Evolutionary conservation across 2,329 filamentous ascomycete species (phyloP), one percentile per base, ranked within the genome.

Genomic region (Aspergillus chevalieri): DNA sequence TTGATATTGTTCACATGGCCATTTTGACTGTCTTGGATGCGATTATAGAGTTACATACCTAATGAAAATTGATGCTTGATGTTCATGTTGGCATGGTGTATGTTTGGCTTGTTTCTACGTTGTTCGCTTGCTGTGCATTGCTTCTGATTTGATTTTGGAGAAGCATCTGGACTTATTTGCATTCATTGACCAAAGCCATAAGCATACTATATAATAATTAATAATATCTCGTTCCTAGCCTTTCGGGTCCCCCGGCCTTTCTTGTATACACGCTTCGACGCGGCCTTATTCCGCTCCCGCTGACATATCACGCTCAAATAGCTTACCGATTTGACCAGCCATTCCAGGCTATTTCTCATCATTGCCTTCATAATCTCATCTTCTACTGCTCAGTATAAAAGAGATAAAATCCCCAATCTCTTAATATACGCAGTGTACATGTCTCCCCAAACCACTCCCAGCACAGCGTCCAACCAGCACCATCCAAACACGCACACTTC

Each of bases 51-150:
- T 30, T 44, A 51, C 43, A 38, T 45, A 44, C 46, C 36, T 56
- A 44, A 57, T 52, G 53, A 52, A 44, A 47, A 53, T 47, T 44
- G 51, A 53, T 49, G 51, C 45, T 52, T 51, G 45, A 49, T 51
- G 43, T 49, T 30, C 10, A 30, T 30, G 44, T 48, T 44, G 28
- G n/a, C 17, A 33, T 30, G 33, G 43, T 45, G 36, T 19, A 39
- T 41, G 38, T 44, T 41, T 34, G 4, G 12, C 12, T 5, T 30
- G 26, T 30, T 30, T 9, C 10, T 10, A 30, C 12, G 26, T 30
- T 30, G 8, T 26, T 9, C 10, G 24, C 9, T 26, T 26, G 24
- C 24, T 26, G 24, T 26, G 24, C 24, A 26, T 26, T 30, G 26
- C 26, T 30, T 30, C 26, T 10, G 10, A 30, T 30, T 10, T 30